Evolutionary conservation across 371 early-diverging fungal genomes (phyloP), one percentile per base, ranked within the genome.

Genomic region (Cokeromyces recurvatus): DNA sequence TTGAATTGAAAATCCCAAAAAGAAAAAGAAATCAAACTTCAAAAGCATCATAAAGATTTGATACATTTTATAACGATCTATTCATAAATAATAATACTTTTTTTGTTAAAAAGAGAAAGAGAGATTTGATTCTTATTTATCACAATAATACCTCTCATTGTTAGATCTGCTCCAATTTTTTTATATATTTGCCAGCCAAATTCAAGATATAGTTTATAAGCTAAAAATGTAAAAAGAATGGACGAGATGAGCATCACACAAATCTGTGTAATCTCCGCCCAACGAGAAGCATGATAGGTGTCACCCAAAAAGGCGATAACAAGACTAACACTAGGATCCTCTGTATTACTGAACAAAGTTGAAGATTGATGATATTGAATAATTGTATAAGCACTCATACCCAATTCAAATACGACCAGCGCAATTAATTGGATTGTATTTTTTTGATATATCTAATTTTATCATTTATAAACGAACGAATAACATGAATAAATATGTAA

Each of bases 151-250:
- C 91, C 77, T 68, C 89, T 72, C 79, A 92, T 91, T 24, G 75
- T 68, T 43, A 91, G 75, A 62, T 94, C 93, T 4, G 95, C 93
- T 2, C 95, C 95, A 60, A 95, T 91, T 66, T 87, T 83, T 65
- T 93, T 93, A 70, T 92, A 95, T 27, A 95, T 89, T 57, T 84
- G 86, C 94, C 94, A 95, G 24, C 73, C 73, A 56, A 72, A 72
- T 40, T 72, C 73, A 2, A 72, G 53, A 46, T 71, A 74, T 1
- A 74, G 43, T 32, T 74, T 74, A 41, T 70, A 74, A 7, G 68
- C 74, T 32, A 74, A 47, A 48, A 68, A 67, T 12, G 58, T 38
- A 37, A 70, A 74, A 3, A 58, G 20, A 8, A 61, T 53, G 1
- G 59, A 59, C 6, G 54, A 57, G n/a, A 68, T 19, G 23, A 61